Conservation (phyloP, 129 eudicot genomes). For the Ambrosia artemisiifolia region DNA sequence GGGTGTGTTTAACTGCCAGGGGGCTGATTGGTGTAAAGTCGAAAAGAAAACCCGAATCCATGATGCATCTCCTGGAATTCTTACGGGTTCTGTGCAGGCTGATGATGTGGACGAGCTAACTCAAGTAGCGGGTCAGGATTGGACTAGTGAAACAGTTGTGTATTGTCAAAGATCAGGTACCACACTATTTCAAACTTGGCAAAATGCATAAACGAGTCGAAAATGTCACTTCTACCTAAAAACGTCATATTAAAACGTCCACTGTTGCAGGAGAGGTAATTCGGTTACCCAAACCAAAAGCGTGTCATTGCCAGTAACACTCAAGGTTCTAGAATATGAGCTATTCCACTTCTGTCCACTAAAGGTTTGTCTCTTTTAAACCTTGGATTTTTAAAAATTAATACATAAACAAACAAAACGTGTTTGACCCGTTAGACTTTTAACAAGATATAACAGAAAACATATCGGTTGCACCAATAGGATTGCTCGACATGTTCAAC, state of each 20-base stretch:
- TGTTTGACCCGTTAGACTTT: background rate
- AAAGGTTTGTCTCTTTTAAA: constrained; percentile 39
- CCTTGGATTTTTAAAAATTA: background rate
- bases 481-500: constrained; percentile 79
- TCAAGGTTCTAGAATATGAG: constrained; percentile 78
- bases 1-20: constrained; percentile 93
- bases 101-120: constrained; percentile 60
- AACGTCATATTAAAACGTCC: background rate
- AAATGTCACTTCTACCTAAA: background rate
- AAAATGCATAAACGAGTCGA: background rate
- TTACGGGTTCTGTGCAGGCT: constrained; percentile 62
- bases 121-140: constrained; percentile 60
- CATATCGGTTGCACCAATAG: constrained; percentile 73
- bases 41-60: constrained; percentile 73
- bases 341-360: constrained; percentile 80
- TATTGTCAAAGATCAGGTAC: constrained; percentile 71
- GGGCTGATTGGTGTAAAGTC: constrained; percentile 93
- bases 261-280: constrained; percentile 57
- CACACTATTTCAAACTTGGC: background rate
- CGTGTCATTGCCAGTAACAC: constrained; percentile 72
- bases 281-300: constrained; percentile 65
- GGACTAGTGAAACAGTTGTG: constrained; percentile 69
- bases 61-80: constrained; percentile 68
- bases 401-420: background rate
- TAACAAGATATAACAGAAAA: constrained; percentile 54